These are phyloP conservation scores for Leccinum barrowsii DNA, from an alignment of 768 basidiomycete genomes.

Conservation along the genomic window DNA sequence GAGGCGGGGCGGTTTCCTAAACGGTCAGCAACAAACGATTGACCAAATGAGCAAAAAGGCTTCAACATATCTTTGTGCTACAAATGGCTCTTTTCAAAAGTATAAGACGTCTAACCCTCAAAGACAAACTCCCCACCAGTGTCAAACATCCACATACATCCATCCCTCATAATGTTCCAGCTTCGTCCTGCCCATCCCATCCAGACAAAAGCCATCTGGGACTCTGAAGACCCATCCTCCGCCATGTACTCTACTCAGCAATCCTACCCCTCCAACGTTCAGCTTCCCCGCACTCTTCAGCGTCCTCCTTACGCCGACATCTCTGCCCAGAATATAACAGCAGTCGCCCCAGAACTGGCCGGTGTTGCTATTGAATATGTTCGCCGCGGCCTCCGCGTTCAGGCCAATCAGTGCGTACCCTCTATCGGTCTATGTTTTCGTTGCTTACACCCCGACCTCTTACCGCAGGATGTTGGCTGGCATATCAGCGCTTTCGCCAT, in stretches of 20 bases:
- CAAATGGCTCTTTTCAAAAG: conserved; percentile 19
- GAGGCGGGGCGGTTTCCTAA: conserved; percentile 26
- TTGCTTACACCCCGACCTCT: conserved; percentile 28
- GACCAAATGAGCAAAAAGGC: conserved; percentile 31
- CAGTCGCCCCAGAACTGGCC: conserved; percentile 49
- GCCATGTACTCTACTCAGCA: conserved; percentile 31
- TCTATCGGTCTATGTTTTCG: conserved; percentile 7
- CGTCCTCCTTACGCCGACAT: conserved; percentile 60
- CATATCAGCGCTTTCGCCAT: conserved; percentile 46
- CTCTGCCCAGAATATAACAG: conserved; percentile 48
- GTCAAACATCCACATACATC: conserved; percentile 16
- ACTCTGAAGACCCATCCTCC: conserved; percentile 29
- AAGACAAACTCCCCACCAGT: conserved; percentile 13
- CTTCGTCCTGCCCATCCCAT: conserved; percentile 34
- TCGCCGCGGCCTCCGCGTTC: conserved; percentile 44
- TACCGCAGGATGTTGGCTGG: conserved; percentile 36
- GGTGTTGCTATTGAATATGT: conserved; percentile 63
- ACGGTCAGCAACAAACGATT: conserved; percentile 32
- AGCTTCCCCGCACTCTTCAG: conserved; percentile 69
- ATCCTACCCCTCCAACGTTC: conserved; percentile 38
- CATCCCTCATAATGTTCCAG: conserved; percentile 31
- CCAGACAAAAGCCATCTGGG: conserved; percentile 36
- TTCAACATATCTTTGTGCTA: conserved; percentile 34
- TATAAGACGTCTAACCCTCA: conserved; percentile 28
- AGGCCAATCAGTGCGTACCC: conserved; percentile 42